A percentile compares a stretch with the other conserved stretches of the same genome.
These are phyloP conservation scores for Pythium guiyangense DNA, from an alignment of 352 stramenopile species.

Conservation along the genomic window DNA sequence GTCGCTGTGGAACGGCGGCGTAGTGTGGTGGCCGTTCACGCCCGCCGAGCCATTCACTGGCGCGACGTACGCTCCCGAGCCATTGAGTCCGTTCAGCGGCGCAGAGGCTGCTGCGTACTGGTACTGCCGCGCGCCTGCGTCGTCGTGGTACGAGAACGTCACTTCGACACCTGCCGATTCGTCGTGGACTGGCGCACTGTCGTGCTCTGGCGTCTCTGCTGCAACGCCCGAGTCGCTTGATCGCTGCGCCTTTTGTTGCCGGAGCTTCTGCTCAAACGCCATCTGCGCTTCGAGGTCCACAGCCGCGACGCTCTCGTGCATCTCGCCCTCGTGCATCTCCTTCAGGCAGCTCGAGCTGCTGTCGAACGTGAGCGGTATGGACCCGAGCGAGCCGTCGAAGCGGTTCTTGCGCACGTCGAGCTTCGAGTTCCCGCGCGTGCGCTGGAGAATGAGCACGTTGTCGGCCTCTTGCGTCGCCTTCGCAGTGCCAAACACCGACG, in stretches of 20 bases:
- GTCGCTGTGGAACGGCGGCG: background rate
- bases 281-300: conserved; percentile 78
- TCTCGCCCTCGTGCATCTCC: conserved; percentile 61
- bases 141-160: conserved; percentile 9
- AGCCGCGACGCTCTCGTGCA: conserved; percentile 66
- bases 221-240: background rate
- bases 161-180: background rate
- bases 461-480: conserved; percentile 99
- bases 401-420: conserved; percentile 97
- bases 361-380: conserved; percentile 86
- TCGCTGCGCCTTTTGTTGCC: conserved; percentile 26
- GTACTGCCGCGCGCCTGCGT: conserved; percentile 1
- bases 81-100: conserved; percentile 12
- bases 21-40: background rate
- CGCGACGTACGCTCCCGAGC: background rate
- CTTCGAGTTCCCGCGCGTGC: conserved; percentile 83
- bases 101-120: conserved; percentile 1
- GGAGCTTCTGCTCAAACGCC: conserved; percentile 60
- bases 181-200: background rate
- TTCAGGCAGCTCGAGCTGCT: conserved; percentile 44
- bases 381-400: conserved; percentile 90
- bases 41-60: conserved; percentile 7
- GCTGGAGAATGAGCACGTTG: conserved; percentile 99
- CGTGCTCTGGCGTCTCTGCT: background rate
- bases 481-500: conserved; percentile 96